Percentiles rank a stretch among this genome's conserved stretches.
These are phyloP conservation scores for Xylariaceae sp. DNA, from an alignment of 2,329 filamentous ascomycete species.

Conservation along the genomic window DNA sequence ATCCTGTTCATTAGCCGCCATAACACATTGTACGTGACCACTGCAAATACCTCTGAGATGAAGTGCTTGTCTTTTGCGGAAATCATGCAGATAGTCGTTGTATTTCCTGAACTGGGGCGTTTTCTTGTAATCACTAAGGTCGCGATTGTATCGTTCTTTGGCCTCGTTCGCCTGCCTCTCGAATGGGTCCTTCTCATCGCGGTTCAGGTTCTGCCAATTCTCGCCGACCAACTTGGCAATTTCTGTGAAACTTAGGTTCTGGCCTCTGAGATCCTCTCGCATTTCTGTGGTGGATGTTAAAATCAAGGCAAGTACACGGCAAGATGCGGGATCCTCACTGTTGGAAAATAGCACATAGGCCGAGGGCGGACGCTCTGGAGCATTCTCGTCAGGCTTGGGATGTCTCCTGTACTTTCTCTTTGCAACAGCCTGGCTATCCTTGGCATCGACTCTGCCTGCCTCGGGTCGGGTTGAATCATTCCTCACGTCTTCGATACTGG, in stretches of 20 bases:
- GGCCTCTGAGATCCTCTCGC: constrained; percentile 72
- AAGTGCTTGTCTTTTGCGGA: constrained; percentile 68
- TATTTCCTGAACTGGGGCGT: constrained; percentile 68
- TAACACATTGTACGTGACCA: too few species aligned
- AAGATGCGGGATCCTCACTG: constrained; percentile 50
- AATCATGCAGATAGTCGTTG: constrained; percentile 69
- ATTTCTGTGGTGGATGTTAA: constrained; percentile 51
- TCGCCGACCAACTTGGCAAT: constrained; percentile 81
- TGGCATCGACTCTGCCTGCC: constrained; percentile 39
- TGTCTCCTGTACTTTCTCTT: constrained; percentile 78
- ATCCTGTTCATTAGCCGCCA: not conserved
- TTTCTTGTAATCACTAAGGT: constrained; percentile 74
- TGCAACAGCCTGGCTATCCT: constrained; percentile 42
- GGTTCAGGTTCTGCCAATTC: constrained; percentile 71
- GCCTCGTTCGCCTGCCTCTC: constrained; percentile 69
- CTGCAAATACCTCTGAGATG: constrained; percentile 50
- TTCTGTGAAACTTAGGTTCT: constrained; percentile 76
- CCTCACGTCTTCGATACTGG: constrained; percentile 53
- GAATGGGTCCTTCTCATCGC: constrained; percentile 66
- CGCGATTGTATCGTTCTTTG: constrained; percentile 75
- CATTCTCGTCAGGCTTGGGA: constrained; percentile 77
- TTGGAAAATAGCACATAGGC: constrained; percentile 87
- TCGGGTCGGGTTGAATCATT: constrained; percentile 53
- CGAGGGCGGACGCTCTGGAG: constrained; percentile 75
- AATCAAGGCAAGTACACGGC: not conserved